Conservation (phyloP, 768 basidiomycete species). For the Chalciporus chontae region DNA sequence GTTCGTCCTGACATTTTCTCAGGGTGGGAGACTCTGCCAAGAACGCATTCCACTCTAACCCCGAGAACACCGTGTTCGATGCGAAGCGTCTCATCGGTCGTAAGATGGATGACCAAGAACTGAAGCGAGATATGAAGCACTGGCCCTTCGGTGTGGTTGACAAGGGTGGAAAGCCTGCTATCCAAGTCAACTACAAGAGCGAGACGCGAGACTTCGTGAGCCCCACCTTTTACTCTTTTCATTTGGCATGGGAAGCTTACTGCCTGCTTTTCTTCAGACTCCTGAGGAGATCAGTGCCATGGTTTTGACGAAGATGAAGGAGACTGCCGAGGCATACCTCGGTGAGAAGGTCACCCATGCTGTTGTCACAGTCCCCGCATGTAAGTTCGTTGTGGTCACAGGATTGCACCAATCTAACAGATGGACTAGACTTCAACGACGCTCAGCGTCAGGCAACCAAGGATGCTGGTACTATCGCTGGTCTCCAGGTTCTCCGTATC, state of each 20-base stretch:
- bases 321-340: conserved; percentile 97
- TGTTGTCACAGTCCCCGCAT: conserved; percentile 97
- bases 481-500: conserved; percentile 92
- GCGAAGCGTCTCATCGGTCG: conserved; percentile 95
- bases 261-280: conserved; percentile 43
- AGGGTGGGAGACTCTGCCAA: conserved; percentile 93
- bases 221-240: conserved; percentile 10
- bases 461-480: conserved; percentile 94
- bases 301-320: conserved; percentile 97
- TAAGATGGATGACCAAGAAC: conserved; percentile 75
- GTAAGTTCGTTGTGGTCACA: conserved; percentile 38
- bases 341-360: conserved; percentile 96
- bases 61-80: conserved; percentile 92
- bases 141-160: conserved; percentile 86
- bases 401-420: background rate
- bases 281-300: conserved; percentile 96
- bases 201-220: conserved; percentile 81
- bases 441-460: conserved; percentile 99
- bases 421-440: conserved; percentile 91
- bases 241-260: background rate
- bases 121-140: conserved; percentile 83
- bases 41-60: conserved; percentile 91
- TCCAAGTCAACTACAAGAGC: conserved; percentile 75
- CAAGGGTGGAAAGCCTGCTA: conserved; percentile 76
- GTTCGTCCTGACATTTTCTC: background rate